These are phyloP conservation scores for Hypoxylon sp. DNA, from an alignment of 2,329 filamentous ascomycete species.

Conservation along the genomic window DNA sequence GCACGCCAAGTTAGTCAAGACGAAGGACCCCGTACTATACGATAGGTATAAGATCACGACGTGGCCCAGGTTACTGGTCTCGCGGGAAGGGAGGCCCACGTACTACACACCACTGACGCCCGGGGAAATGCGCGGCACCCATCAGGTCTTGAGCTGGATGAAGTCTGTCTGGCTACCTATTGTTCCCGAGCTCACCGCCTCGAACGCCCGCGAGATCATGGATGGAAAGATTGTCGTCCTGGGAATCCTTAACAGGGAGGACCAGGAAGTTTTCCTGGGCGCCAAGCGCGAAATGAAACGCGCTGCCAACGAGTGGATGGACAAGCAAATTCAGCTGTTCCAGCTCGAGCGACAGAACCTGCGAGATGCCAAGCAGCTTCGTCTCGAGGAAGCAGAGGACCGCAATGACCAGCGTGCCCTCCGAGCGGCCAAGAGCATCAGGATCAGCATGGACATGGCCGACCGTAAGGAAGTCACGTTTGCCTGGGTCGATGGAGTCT, in stretches of 20 bases:
- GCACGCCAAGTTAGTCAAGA: constrained; percentile 92
- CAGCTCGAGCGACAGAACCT: constrained; percentile 93
- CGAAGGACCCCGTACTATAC: constrained; percentile 76
- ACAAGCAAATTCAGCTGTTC: constrained; percentile 90
- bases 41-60: constrained; percentile 94
- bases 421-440: constrained; percentile 86
- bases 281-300: constrained; percentile 93
- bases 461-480: constrained; percentile 90
- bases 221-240: constrained; percentile 93
- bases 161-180: constrained; percentile 94
- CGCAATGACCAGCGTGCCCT: constrained; percentile 88
- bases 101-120: constrained; percentile 91
- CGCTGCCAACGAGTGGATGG: constrained; percentile 96
- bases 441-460: constrained; percentile 87
- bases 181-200: constrained; percentile 89
- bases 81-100: constrained; percentile 84
- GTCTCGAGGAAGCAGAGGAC: constrained; percentile 96
- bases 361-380: constrained; percentile 90
- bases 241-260: constrained; percentile 82
- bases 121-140: constrained; percentile 88
- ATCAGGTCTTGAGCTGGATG: constrained; percentile 89
- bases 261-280: constrained; percentile 77
- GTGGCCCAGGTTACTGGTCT: constrained; percentile 92
- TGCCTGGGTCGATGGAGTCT: constrained; percentile 95
- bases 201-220: constrained; percentile 95